These are phyloP conservation scores for Hymenoscyphus infarciens DNA, from an alignment of 2,329 filamentous ascomycete species.

Conservation along the genomic window DNA sequence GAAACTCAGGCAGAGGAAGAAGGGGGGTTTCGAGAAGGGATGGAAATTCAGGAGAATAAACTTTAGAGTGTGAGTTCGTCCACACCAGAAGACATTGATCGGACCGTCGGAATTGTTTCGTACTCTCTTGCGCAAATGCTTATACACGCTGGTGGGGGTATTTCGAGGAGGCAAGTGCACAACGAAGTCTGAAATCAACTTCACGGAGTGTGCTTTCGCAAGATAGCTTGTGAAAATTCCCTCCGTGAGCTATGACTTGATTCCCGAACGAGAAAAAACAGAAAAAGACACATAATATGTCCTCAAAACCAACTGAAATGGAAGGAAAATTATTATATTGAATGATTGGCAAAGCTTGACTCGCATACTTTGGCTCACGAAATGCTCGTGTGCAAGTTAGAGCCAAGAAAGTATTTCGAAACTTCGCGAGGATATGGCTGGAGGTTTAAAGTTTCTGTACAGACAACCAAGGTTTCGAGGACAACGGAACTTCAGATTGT, in stretches of 20 bases:
- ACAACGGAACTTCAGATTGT: background rate
- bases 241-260: too few species aligned
- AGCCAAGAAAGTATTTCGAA: background rate
- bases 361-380: background rate
- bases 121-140: background rate
- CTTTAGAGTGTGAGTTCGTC: background rate
- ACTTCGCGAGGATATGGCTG: background rate
- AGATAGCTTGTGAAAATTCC: background rate
- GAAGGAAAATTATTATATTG: background rate
- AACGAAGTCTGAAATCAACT: background rate
- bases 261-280: background rate
- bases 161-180: background rate
- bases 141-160: background rate
- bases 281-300: background rate
- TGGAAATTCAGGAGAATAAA: background rate
- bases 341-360: background rate
- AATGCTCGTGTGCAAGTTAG: background rate
- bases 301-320: background rate
- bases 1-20: background rate
- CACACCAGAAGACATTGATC: background rate
- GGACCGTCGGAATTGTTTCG: background rate
- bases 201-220: background rate
- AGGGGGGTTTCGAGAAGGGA: background rate
- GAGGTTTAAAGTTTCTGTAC: background rate
- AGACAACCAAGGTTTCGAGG: background rate